Evolutionary conservation across 176 grass and related monocot genomes (phyloP).

Genomic region (Rhynchospora breviuscula): DNA sequence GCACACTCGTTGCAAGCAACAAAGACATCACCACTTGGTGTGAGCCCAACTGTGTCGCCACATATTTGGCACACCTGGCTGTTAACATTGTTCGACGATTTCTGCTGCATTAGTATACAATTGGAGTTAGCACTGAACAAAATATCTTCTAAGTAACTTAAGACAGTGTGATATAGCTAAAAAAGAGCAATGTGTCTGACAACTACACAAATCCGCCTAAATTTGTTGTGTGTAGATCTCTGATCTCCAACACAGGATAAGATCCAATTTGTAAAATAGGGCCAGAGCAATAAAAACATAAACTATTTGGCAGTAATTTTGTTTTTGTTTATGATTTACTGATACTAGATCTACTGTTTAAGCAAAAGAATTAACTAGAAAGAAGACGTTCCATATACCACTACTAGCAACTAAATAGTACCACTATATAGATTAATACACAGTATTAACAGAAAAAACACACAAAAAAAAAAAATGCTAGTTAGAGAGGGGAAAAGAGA

Average conservation of each 20-base stretch:
- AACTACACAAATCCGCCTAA: neutral
- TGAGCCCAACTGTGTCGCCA: slow-evolving; percentile 65
- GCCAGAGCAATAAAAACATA: neutral
- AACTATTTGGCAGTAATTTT: neutral
- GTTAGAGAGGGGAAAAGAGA: neutral
- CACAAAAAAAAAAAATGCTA: neutral
- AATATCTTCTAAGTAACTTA: neutral
- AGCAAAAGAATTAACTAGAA: neutral
- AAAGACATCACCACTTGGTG: slow-evolving; percentile 72
- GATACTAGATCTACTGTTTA: slow-evolving; percentile 7
- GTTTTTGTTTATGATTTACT: neutral
- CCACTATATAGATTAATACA: neutral
- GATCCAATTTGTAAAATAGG: neutral
- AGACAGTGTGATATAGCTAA: neutral
- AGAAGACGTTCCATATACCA: neutral
- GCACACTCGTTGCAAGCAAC: slow-evolving; percentile 99
- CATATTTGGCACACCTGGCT: slow-evolving; percentile 94
- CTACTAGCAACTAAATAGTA: neutral
- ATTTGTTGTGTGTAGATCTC: neutral
- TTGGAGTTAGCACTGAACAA: slow-evolving; percentile 6
- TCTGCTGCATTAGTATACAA: slow-evolving; percentile 50
- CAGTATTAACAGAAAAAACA: neutral
- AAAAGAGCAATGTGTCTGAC: neutral
- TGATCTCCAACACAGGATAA: neutral
- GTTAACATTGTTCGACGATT: slow-evolving; percentile 41